Evolutionary conservation across 305 asterid species (phyloP).

Genomic region (Fraxinus floribunda): DNA sequence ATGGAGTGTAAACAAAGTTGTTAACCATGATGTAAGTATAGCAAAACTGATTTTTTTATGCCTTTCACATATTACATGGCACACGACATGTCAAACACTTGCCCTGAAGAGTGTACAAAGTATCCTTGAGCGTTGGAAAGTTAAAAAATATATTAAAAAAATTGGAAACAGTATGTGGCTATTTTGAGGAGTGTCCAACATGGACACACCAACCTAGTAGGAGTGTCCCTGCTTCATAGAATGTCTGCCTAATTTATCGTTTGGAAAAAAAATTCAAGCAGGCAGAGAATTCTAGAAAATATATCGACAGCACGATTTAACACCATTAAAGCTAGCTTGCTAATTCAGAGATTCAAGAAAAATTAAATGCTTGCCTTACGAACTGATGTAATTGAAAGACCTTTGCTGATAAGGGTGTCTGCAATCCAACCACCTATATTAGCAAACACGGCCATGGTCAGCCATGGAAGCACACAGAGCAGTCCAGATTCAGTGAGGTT

Average conservation of each 20-base stretch:
- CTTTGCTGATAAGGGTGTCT: conserved; percentile 52
- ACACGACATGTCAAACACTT: background rate
- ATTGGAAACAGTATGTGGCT: background rate
- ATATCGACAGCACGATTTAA: conserved; percentile 3
- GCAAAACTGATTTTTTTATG: no score
- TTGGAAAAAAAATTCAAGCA: background rate
- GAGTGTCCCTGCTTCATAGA: conserved; percentile 49
- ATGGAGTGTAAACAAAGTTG: no score
- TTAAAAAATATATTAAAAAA: no score
- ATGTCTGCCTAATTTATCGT: conserved; percentile 1
- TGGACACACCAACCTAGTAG: background rate
- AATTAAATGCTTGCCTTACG: conserved; percentile 61
- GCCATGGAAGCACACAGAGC: conserved; percentile 54
- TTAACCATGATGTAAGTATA: no score
- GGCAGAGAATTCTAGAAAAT: background rate
- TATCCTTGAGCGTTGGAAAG: background rate
- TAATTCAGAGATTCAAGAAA: background rate
- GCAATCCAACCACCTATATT: conserved; percentile 64
- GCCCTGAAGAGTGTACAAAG: background rate
- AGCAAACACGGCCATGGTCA: conserved; percentile 57
- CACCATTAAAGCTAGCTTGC: conserved; percentile 2
- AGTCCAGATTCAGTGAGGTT: conserved; percentile 60
- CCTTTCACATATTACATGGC: background rate
- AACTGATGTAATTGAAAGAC: conserved; percentile 57
- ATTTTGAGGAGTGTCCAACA: background rate